Evolutionary conservation across 164 flowering plant species (phyloP).

Genomic region (Stephania cephalantha): DNA sequence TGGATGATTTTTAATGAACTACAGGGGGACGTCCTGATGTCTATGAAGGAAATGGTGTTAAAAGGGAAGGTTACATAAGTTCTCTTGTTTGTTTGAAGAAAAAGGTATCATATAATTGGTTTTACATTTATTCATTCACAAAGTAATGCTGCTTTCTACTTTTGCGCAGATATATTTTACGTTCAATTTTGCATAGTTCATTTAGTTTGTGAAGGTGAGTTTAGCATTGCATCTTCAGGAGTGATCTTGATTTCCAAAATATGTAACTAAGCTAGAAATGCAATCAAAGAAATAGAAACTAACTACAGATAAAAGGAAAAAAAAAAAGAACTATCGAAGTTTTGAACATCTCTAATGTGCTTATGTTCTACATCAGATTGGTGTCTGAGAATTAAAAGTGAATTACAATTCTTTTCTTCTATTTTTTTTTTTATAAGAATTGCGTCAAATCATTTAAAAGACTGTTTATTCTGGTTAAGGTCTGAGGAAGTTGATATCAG

Average conservation of each 20-base stretch:
- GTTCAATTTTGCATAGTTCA: not conserved
- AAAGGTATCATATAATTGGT: constrained; percentile 40
- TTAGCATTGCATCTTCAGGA: not conserved
- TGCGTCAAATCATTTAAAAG: too few species aligned
- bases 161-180: not conserved
- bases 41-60: constrained; percentile 46
- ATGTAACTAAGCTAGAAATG: not conserved
- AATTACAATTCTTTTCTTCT: too few species aligned
- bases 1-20: not conserved
- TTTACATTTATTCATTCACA: not conserved
- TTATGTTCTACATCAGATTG: too few species aligned
- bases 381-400: too few species aligned
- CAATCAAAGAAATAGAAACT: too few species aligned
- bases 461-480: too few species aligned
- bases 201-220: not conserved
- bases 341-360: too few species aligned
- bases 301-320: too few species aligned
- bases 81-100: constrained; percentile 82
- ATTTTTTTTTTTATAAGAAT: too few species aligned
- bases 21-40: constrained; percentile 96
- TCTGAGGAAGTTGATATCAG: too few species aligned
- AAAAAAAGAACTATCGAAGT: too few species aligned
- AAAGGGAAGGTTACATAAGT: constrained; percentile 56
- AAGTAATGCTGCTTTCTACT: not conserved
- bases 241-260: not conserved